Evolutionary conservation across 1,284 basidiomycete species (phyloP), one percentile per base, ranked within the genome.

Genomic region (Pulveroboletus sp.): DNA sequence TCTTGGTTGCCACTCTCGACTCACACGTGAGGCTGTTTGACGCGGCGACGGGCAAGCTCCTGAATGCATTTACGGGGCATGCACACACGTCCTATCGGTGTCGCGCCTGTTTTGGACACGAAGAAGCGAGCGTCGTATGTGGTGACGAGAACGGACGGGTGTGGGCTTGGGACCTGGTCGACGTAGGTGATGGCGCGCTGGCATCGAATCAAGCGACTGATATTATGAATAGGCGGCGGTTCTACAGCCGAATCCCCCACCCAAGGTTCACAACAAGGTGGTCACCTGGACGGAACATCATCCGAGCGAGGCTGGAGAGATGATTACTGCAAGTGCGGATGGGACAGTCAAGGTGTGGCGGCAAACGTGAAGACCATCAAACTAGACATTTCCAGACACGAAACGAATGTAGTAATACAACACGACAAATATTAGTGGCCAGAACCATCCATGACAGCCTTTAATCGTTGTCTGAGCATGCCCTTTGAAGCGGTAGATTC

Each of bases 261-360:
- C 84, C 22, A 84, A 85, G 69, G 83, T 85, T 3, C 94, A 97
- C 70, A 79, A 86, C 46, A 93, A 91, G 70, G 82, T 92, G 25
- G 86, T 98, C 43, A 91, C 93, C 17, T 97, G 94, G 92, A 87
- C 92, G 2, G 94, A 96, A 71, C 83, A 91, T 62, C 89, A 94
- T 74, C 93, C 92, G 5, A 82, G 79, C n/a, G 87, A 92, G 56
- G 80, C 85, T 2, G 83, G 84, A 33, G 91, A 96, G 72, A 82
- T 96, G 81, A 77, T 95, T 48, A 96, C 94, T 11, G 86, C 92
- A 3, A 92, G 92, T 63, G 90, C 90, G 18, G 95, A 95, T 72
- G 92, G 92, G 22, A 86, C 84, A 2, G 88, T 88, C 52, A 93
- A 92, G 70, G 83, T 94, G 14, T 95, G 92, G 92, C 77, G 81